Percentiles rank a stretch among this genome's conserved stretches.
Conservation (phyloP, 129 eudicot species). For the Kitagawia praeruptora region DNA sequence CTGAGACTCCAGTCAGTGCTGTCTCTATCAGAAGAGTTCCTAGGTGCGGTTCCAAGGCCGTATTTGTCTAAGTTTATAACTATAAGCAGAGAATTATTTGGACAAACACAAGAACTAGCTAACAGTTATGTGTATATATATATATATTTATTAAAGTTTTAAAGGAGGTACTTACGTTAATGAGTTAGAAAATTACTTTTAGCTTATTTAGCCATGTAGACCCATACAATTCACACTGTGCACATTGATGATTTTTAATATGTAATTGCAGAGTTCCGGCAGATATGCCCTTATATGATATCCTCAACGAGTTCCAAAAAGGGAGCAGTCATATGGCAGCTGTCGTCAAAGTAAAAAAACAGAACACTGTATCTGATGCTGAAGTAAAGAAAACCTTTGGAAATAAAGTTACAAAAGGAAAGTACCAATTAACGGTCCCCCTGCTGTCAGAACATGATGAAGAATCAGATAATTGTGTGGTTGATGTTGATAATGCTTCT, state of each 20-base stretch:
- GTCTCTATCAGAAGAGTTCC: constrained; percentile 95
- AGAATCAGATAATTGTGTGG: constrained; percentile 25
- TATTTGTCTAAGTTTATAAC: background rate
- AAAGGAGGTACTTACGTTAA: background rate
- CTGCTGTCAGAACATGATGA: constrained; percentile 47
- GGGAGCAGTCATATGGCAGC: constrained; percentile 99
- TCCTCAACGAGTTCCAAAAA: constrained; percentile 91
- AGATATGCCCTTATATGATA: constrained; percentile 91
- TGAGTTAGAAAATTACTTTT: background rate
- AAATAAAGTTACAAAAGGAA: constrained; percentile 19
- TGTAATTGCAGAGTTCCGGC: constrained; percentile 63
- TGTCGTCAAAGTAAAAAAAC: constrained; percentile 70
- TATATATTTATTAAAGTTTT: background rate
- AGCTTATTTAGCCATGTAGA: background rate
- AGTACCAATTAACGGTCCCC: constrained; percentile 47
- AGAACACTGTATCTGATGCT: constrained; percentile 25
- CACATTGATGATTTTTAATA: background rate
- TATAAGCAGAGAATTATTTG: background rate
- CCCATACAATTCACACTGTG: background rate
- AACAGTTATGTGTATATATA: background rate
- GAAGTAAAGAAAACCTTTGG: constrained; percentile 18
- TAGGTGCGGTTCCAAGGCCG: constrained; percentile 31
- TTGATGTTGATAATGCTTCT: constrained; percentile 41
- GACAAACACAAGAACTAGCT: background rate
- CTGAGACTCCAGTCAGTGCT: constrained; percentile 94